These are phyloP conservation scores for Candida krabiensis DNA, from an alignment of 805 yeast genomes.

Conservation along the genomic window DNA sequence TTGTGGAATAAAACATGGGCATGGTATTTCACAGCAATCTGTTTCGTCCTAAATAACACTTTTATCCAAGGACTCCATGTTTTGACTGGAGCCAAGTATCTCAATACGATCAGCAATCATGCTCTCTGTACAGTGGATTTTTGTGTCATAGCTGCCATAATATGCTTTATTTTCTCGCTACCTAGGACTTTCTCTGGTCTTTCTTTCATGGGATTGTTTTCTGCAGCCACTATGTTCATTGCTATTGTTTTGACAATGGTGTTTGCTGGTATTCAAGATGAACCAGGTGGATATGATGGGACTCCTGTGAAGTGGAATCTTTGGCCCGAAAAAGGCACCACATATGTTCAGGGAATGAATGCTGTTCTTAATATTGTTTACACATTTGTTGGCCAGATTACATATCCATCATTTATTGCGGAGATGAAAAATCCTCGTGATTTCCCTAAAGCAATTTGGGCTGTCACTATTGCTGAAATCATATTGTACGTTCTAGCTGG, in stretches of 20 bases:
- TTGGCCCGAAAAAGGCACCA: slow-evolving; percentile 54
- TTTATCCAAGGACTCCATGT: slow-evolving; percentile 61
- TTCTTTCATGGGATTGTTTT: slow-evolving; percentile 50
- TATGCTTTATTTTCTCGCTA: slow-evolving; percentile 51
- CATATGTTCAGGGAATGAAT: slow-evolving; percentile 52
- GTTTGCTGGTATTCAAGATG: slow-evolving; percentile 53
- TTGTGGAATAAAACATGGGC: slow-evolving; percentile 51
- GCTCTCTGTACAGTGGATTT: slow-evolving; percentile 54
- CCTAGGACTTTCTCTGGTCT: slow-evolving; percentile 58
- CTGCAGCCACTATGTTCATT: slow-evolving; percentile 57
- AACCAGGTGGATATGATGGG: slow-evolving; percentile 41
- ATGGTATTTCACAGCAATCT: slow-evolving; percentile 57
- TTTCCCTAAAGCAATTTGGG: slow-evolving; percentile 53
- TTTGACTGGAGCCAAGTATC: slow-evolving; percentile 57
- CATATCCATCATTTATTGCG: slow-evolving; percentile 60
- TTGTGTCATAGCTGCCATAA: slow-evolving; percentile 46
- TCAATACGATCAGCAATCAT: slow-evolving; percentile 50
- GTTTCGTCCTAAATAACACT: slow-evolving; percentile 55
- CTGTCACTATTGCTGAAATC: slow-evolving; percentile 52
- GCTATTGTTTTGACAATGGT: slow-evolving; percentile 53
- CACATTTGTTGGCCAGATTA: slow-evolving; percentile 64
- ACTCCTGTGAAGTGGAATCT: slow-evolving; percentile 43
- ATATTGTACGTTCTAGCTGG: slow-evolving; percentile 54
- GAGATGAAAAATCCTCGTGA: slow-evolving; percentile 60
- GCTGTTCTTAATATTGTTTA: slow-evolving; percentile 60